Base-by-base conservation (phyloP, 257 asterid genomes). In the Primulina tabacum region DNA sequence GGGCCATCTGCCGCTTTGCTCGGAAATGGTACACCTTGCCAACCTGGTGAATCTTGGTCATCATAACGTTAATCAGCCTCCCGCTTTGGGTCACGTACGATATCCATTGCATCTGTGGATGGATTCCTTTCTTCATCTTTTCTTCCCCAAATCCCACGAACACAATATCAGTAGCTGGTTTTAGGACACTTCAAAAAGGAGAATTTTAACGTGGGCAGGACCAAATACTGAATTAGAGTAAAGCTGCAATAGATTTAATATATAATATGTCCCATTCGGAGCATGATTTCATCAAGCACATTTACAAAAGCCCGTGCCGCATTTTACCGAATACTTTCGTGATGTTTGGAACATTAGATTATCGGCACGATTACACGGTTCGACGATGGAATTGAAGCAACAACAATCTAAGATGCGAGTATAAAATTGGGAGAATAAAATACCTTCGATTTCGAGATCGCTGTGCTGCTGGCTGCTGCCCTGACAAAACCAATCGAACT, bases 21-120 rank as follows among this genome's bases (percentile, higher is more conserved):
- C 89, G 87, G 53, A 84, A 64, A 69, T 88, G 96, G 70, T 90
- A 86, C 53, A 88, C 89, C 80, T 90, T 90, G 57, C 95, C 95
- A 21, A 76, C 83, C 75, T 79, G 81, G 73, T 88, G 85, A 64
- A 90, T 77, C 82, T 82, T 90, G 47, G 90, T 80, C 96, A 90
- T 88, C 85, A 75, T 81, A 59, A 86, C 81, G 61, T 82, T 82
- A 40, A 85, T 78, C 76, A 89, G 73, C 20, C 90, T 79, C 1
- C 96, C 96, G 60, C 89, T 87, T 70, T 82, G 95, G 65, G 96
- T 86, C 83, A 87, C 95, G 21, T 89, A 87, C 0, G 92, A 84
- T 66, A 87, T 86, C 95, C 96, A 89, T 71, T 87, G 95, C 85
- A 78, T 37, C 72, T 87, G 96, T 20, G 96, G 92, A 71, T 89